Conservation (phyloP, 768 basidiomycete species). For the Kwoniella sp. region DNA sequence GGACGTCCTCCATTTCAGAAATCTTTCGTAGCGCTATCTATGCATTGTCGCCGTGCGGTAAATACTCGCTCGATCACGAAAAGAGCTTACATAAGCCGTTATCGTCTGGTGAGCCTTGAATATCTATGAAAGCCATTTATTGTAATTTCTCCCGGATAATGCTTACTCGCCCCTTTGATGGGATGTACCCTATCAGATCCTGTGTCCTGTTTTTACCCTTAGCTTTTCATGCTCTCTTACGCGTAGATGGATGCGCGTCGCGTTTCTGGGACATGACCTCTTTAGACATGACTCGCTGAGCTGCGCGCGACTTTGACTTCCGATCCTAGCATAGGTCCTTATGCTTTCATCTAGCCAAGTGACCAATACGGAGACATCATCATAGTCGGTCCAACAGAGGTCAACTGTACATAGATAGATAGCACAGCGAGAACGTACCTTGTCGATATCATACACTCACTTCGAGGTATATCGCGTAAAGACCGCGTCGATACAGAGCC, state of each 20-base stretch:
- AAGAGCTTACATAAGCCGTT: not conserved
- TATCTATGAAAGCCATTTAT: not conserved
- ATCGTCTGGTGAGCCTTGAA: not conserved
- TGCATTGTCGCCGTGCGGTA: too few species aligned
- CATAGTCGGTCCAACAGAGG: too few species aligned
- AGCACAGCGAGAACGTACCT: too few species aligned
- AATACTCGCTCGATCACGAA: not conserved
- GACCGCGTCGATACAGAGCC: not conserved
- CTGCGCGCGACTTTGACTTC: not conserved
- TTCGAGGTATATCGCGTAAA: too few species aligned
- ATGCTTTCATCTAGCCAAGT: too few species aligned
- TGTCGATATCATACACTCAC: too few species aligned
- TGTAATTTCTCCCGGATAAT: too few species aligned
- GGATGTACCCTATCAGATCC: too few species aligned
- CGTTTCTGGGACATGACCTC: not conserved
- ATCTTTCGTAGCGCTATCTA: constrained; percentile 4
- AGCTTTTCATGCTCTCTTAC: not conserved
- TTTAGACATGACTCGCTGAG: not conserved
- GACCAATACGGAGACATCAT: too few species aligned
- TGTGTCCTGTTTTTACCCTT: not conserved
- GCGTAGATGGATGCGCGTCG: not conserved
- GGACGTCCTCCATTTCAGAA: constrained; percentile 30
- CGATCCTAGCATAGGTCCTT: too few species aligned
- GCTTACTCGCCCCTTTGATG: too few species aligned
- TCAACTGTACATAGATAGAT: too few species aligned